These are phyloP conservation scores for Cercospora sp. DNA, from an alignment of 2,329 filamentous ascomycete species.

Conservation along the genomic window DNA sequence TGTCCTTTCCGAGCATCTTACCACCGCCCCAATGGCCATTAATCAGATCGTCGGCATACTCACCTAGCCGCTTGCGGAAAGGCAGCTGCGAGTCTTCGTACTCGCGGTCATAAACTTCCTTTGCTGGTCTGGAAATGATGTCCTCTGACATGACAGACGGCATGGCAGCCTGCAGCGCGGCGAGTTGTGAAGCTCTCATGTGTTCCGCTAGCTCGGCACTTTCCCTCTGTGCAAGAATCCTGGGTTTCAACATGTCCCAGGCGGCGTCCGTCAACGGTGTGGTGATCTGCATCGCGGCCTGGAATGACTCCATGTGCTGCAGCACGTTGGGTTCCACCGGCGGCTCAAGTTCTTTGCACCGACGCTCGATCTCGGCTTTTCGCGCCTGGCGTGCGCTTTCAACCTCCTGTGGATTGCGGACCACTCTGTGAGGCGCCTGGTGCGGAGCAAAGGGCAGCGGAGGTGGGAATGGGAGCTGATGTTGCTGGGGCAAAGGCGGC, in stretches of 20 bases:
- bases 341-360: slow-evolving; percentile 64
- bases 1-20: slow-evolving; percentile 63
- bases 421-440: slow-evolving; percentile 34
- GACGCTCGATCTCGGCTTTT: slow-evolving; percentile 69
- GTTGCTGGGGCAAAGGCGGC: slow-evolving; percentile 1
- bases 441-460: slow-evolving; percentile 21
- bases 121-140: slow-evolving; percentile 52
- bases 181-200: slow-evolving; percentile 48
- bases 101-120: slow-evolving; percentile 64
- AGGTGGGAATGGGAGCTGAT: slow-evolving; percentile 18
- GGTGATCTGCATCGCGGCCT: slow-evolving; percentile 69
- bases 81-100: slow-evolving; percentile 72
- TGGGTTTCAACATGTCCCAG: slow-evolving; percentile 69
- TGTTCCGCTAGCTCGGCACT: slow-evolving; percentile 61
- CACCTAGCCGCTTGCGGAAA: slow-evolving; percentile 63
- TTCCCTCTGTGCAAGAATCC: slow-evolving; percentile 65
- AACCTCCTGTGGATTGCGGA: slow-evolving; percentile 63
- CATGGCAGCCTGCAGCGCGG: slow-evolving; percentile 48
- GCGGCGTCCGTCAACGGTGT: slow-evolving; percentile 67
- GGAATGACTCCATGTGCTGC: slow-evolving; percentile 71
- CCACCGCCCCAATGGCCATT: slow-evolving; percentile 65
- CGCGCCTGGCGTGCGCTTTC: slow-evolving; percentile 64
- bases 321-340: slow-evolving; percentile 64
- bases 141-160: slow-evolving; percentile 52
- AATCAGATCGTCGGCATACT: slow-evolving; percentile 71